Base-by-base conservation (phyloP, 495 filamentous ascomycete genomes). In the Lasiosphaeria hispida region DNA sequence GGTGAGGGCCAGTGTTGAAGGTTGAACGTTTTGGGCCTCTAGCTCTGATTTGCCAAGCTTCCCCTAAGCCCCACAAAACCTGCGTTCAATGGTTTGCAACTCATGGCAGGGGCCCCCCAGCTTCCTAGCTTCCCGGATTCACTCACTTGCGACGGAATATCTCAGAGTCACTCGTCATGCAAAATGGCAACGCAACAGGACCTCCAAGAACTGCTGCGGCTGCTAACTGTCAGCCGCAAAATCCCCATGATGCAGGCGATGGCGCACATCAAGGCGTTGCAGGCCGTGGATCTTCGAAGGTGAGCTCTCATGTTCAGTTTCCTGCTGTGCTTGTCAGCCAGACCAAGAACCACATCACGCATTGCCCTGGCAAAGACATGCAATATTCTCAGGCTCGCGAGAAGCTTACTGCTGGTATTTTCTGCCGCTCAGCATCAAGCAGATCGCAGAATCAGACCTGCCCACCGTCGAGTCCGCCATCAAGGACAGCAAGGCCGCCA, bases 171-270 rank as follows among this genome's bases (percentile, higher is more conserved):
- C 23, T 30, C n/a, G n/a, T 30, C 23, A 2, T 30, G 1, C 41
- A 57, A 45, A 15, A 83, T 83, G 80, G 75, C 78, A 7, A 66
- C 80, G 18, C 78, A 77, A 60, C 75, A 81, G 58, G 83, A 89
- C 58, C 74, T 91, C 10, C 86, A 89, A 68, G 76, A 83, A 44
- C 76, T 93, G n/a, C 75, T 93, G 42, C 87, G 89, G 47, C 87
- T 94, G 50, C 79, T 93, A 34, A 87, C 88, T 0, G 84, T 87
- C 62, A 84, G 87, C 65, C 75, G 80, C 61, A 92, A 88, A 67
- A 67, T 89, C 10, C 83, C 88, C 0, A 83, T 93, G 61, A 78
- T 87, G 58, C 74, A 78, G 33, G 89, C 89, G 15, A 85, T 92
- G 77, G 70, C 76, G 48, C 87, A 86, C 69, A 75, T 87, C 48